Percentiles rank a stretch among this genome's conserved stretches.
Conservation (phyloP, 192 early-diverging fungal genomes). For the Coemansia sp. region DNA sequence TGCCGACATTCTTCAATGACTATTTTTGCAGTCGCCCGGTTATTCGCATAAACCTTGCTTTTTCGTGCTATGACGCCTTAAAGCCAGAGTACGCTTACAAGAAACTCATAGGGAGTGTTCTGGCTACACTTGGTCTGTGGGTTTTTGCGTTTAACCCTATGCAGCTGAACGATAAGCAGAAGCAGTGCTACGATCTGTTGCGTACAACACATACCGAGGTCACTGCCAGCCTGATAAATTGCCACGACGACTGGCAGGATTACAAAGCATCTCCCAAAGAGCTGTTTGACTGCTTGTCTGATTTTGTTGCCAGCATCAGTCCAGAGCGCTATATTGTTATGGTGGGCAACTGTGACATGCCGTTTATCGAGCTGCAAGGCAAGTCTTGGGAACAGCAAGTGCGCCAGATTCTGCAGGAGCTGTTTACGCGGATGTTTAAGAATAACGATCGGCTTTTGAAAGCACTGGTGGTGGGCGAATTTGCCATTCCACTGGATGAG, state of each 20-base stretch:
- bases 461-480: background rate
- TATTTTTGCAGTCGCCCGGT: conserved; percentile 1
- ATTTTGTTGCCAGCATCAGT: background rate
- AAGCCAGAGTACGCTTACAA: too few species aligned
- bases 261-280: background rate
- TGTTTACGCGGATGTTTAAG: background rate
- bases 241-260: too few species aligned
- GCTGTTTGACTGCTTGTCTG: background rate
- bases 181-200: too few species aligned
- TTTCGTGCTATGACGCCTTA: too few species aligned
- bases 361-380: background rate
- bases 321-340: background rate
- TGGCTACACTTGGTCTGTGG: too few species aligned
- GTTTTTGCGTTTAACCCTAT: too few species aligned
- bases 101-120: too few species aligned
- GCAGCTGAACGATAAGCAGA: too few species aligned
- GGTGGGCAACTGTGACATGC: conserved; percentile 1
- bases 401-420: background rate
- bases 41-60: background rate
- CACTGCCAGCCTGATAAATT: too few species aligned
- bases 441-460: conserved; percentile 4
- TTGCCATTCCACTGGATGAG: background rate
- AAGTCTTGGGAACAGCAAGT: background rate
- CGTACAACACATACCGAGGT: too few species aligned
- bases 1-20: background rate